Evolutionary conservation across 140 eudicot genomes (phyloP).

Genomic region (Anethum foeniculum): DNA sequence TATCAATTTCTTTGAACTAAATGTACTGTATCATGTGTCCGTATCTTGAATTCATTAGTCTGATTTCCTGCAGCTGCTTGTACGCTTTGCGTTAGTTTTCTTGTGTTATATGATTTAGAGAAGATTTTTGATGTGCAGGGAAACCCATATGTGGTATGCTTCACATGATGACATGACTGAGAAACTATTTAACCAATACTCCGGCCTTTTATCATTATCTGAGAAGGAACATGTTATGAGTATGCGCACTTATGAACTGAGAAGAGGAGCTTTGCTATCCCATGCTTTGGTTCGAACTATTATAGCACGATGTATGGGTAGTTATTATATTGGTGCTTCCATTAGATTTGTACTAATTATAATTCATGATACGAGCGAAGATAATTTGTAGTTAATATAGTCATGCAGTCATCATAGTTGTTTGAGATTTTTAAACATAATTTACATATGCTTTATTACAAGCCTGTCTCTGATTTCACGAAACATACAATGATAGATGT

Average conservation of each 20-base stretch:
- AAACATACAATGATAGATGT: not conserved
- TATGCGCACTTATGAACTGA: conserved; percentile 39
- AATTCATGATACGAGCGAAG: not conserved
- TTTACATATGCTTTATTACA: no score
- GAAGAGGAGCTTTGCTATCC: conserved; percentile 60
- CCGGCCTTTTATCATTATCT: conserved; percentile 56
- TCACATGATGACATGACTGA: conserved; percentile 60
- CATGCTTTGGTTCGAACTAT: conserved; percentile 83
- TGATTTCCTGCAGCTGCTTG: not conserved
- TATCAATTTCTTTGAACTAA: not conserved
- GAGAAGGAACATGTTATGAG: conserved; percentile 53
- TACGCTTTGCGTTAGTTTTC: not conserved
- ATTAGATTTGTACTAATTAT: no score
- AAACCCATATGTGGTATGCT: conserved; percentile 87
- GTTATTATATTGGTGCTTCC: conserved; percentile 2
- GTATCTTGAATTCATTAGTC: not conserved
- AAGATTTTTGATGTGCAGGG: conserved; percentile 36
- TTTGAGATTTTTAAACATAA: not conserved
- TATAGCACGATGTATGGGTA: conserved; percentile 64
- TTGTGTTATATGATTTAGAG: not conserved
- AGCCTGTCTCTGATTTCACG: not conserved
- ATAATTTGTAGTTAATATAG: not conserved
- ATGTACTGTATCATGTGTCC: not conserved
- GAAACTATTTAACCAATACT: conserved; percentile 39
- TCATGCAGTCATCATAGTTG: not conserved